Evolutionary conservation across 805 yeast species (phyloP), one percentile per base, ranked within the genome.

Genomic region (Sporopachydermia quercuum): DNA sequence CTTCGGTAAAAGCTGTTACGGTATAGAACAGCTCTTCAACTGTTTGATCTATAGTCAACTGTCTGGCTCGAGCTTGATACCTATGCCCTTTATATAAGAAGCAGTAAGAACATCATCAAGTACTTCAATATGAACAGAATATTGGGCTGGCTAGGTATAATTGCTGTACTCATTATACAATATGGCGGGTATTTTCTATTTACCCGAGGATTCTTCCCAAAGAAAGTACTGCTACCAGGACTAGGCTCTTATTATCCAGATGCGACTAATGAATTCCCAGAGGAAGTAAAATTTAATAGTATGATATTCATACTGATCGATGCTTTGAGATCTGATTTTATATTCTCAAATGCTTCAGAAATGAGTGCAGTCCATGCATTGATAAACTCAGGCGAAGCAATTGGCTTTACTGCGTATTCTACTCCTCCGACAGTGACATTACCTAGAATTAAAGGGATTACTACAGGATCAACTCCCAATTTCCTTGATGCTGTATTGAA

Each of bases 341-440:
- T 86, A 57, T 89, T 72, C 51, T 69, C 81, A 1, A 61, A 70
- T 11, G 50, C 60, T 2, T 84, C 96, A 0, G 52, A 70, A 5
- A 83, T 91, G 81, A 35, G 51, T 0, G 74, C 71, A 50, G 69
- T 81, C 0, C 97, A 89, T 47, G 45, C 47, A 15, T 42, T 87
- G 42, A 61, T 89, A 5, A 67, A 71, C 39, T 47, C 64, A 0
- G 93, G 94, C 6, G 49, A 66, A 27, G 97, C 91, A 0, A 51
- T 87, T 38, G 96, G 96, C 0, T 87, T 75, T 56, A 91, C 98
- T 0, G 95, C 95, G 0, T 82, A 67, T 54, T 78, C 96, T 1
- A 81, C 82, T 46, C 97, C 98, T 1, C 98, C 98, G 2, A 91
- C 98, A 0, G 98, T 91, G 5, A 91, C 98, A 0, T 62, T 91